These are phyloP conservation scores for Lactarius hatsudake DNA, from an alignment of 768 basidiomycete genomes.

Conservation along the genomic window DNA sequence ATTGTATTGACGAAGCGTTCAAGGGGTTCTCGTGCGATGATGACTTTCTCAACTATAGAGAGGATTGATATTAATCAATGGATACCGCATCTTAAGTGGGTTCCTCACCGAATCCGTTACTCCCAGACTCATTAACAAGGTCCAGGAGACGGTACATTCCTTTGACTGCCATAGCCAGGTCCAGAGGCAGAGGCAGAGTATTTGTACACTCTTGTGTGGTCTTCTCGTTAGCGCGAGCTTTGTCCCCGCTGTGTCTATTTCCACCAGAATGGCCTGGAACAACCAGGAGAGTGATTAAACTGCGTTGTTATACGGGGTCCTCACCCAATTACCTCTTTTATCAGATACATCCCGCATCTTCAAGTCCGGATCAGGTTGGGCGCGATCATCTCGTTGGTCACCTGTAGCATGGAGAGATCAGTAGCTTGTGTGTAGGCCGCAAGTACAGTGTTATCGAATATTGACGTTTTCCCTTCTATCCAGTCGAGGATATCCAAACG, in stretches of 20 bases:
- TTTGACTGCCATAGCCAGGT: background rate
- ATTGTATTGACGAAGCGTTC: constrained; percentile 46
- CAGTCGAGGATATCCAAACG: background rate
- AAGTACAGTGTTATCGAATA: background rate
- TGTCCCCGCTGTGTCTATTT: background rate
- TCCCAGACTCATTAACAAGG: constrained; percentile 47
- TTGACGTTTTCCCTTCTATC: background rate
- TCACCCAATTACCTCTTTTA: background rate
- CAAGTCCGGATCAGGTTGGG: background rate
- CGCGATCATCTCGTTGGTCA: background rate
- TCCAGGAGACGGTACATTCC: background rate
- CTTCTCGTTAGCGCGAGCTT: background rate
- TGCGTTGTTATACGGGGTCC: background rate
- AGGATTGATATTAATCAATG: background rate
- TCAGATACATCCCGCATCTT: background rate
- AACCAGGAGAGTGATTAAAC: background rate
- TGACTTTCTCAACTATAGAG: constrained; percentile 53
- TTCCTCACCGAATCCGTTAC: constrained; percentile 46
- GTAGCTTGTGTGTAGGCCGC: background rate
- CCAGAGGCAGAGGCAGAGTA: background rate
- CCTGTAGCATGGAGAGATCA: background rate
- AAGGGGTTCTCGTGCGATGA: constrained; percentile 52
- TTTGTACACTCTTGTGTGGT: background rate
- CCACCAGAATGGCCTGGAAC: background rate
- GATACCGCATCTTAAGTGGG: background rate